Conservation (phyloP, 257 asterid species). For the Petrea volubilis region DNA sequence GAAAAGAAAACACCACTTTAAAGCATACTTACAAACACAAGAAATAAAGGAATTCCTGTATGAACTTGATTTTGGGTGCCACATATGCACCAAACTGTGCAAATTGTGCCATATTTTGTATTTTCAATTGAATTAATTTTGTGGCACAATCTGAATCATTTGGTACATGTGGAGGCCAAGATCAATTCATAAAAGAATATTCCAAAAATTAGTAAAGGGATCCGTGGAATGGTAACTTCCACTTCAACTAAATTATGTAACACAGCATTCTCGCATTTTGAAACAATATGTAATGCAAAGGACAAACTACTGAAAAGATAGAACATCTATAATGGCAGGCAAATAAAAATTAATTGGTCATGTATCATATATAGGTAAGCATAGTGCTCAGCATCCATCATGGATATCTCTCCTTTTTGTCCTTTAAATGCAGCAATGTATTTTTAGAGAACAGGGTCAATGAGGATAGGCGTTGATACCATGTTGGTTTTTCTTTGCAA, state of each 20-base stretch:
- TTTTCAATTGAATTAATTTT: too few relatives aligned
- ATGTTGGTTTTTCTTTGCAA: not conserved
- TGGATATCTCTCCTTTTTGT: not conserved
- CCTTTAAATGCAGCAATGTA: not conserved
- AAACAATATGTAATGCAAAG: not conserved
- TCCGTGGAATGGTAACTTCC: too few relatives aligned
- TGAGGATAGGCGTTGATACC: not conserved
- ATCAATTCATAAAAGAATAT: too few relatives aligned
- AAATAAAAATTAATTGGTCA: not conserved
- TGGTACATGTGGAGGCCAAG: too few relatives aligned
- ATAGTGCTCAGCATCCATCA: not conserved
- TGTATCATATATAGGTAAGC: not conserved
- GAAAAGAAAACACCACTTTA: constrained; percentile 2
- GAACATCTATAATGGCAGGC: not conserved
- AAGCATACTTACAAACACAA: not conserved
- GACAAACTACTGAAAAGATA: not conserved
- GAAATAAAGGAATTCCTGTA: not conserved
- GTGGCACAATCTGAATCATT: too few relatives aligned
- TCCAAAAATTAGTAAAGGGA: too few relatives aligned
- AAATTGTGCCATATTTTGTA: too few relatives aligned
- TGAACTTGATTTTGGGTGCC: too few relatives aligned
- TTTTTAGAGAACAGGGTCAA: not conserved
- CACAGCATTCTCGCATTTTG: not conserved
- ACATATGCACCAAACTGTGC: too few relatives aligned
- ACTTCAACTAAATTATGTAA: too few relatives aligned